Base-by-base conservation (phyloP, 495 filamentous ascomycete species). In the Hapsidospora chrysogenum region DNA sequence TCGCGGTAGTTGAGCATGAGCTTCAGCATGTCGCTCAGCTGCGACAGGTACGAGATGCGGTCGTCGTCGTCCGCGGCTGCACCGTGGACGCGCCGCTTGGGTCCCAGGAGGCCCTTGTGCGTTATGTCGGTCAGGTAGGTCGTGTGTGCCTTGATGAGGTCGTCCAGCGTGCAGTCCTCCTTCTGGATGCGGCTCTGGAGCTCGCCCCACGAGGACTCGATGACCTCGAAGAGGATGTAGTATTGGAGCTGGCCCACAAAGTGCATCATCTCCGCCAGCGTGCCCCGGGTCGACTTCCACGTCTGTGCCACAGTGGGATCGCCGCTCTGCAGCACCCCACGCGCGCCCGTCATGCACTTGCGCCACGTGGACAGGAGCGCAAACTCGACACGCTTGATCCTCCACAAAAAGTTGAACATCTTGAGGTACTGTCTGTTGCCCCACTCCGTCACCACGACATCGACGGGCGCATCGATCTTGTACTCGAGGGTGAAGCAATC, bases 401-500 rank as follows among this genome's bases (percentile, higher is more conserved):
- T 81, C 92, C 92, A 99, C 3, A 99, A 74, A 54, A 99, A 94
- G 53, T 99, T 99, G 73, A 99, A 99, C 18, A 96, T 81, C 48
- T 95, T 95, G 41, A 99, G 76, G 53, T 99, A 99, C 50, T 96
- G 86, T 2, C 83, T 82, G 36, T 81, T 87, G 23, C 80, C 85
- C 72, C 82, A 92, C 1, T 86, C 81, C 1, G 87, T 95, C 9
- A 99, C 86, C 35, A 99, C 85, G 35, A 96, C 89, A 48, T 99
- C 92, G 17, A 96, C 83, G 0, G 92, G 92, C 7, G 89, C 83
- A 50, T 95, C 89, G 39, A 96, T 85, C 54, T 93, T 94, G 60
- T 99, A 99, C 52, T 99, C 92, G 19, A 99, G 70, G 1, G 92
- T 99, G 57, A 99, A 99, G 54, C 89, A 92, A 52, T 99, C 92